Percentiles rank a stretch among this genome's conserved stretches.
These are phyloP conservation scores for Aspergillus piperis DNA, from an alignment of 2,329 filamentous ascomycete genomes.

Conservation along the genomic window DNA sequence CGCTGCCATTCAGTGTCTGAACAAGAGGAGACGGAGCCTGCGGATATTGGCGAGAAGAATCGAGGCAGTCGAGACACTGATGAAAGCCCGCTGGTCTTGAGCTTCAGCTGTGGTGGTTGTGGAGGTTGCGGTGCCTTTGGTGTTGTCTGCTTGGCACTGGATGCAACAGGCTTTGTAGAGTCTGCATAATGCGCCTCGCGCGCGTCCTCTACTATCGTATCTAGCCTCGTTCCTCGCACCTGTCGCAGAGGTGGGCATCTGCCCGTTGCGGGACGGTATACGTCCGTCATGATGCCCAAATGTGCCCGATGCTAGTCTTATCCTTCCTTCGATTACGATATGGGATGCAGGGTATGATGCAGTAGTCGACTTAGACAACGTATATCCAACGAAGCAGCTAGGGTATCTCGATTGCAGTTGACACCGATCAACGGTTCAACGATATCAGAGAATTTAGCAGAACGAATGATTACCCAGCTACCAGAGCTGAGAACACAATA, in stretches of 20 bases:
- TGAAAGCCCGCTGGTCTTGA: conserved; percentile 35
- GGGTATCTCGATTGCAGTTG: conserved; percentile 30
- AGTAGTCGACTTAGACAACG: conserved; percentile 8
- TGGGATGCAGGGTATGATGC: conserved; percentile 15
- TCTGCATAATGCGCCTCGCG: conserved; percentile 33
- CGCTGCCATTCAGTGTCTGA: conserved; percentile 62
- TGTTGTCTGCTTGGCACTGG: conserved; percentile 1
- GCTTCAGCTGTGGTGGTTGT: conserved; percentile 34
- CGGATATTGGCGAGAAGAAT: conserved; percentile 37
- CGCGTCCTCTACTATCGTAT: conserved; percentile 64
- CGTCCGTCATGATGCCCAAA: conserved; percentile 46
- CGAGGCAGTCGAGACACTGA: conserved; percentile 26
- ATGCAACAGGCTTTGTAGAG: conserved; percentile 14
- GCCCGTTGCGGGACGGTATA: conserved; percentile 51
- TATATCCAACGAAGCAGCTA: conserved; percentile 14
- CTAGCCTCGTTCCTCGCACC: conserved; percentile 60
- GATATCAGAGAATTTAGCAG: conserved; percentile 23
- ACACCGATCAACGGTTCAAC: conserved; percentile 37
- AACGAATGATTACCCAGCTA: conserved; percentile 33
- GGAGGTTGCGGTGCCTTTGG: background rate
- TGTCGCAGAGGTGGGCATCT: conserved; percentile 59
- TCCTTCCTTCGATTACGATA: conserved; percentile 30
- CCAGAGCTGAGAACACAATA: conserved; percentile 36
- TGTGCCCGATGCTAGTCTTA: background rate
- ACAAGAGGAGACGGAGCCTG: conserved; percentile 36